Evolutionary conservation across 768 basidiomycete species (phyloP).

Genomic region (Holtermanniella nyarrowii): DNA sequence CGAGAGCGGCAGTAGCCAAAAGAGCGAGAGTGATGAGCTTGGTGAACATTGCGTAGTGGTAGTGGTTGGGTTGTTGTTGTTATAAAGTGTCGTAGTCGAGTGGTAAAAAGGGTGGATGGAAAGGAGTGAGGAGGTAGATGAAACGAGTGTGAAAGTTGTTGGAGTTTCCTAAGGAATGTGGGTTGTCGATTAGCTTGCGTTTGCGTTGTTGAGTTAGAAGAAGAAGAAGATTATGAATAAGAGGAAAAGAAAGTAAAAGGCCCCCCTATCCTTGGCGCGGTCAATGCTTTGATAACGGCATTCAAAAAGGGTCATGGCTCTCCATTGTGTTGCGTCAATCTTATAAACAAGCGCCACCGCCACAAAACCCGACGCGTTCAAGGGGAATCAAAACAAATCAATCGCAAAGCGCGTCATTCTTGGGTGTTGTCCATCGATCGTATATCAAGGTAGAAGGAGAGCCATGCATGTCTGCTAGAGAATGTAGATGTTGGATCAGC

Average conservation of each 20-base stretch:
- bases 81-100: neutral
- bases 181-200: neutral
- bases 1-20: constrained; percentile 25
- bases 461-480: too few relatives aligned
- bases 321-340: too few relatives aligned
- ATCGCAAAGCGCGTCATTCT: too few relatives aligned
- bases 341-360: too few relatives aligned
- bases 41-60: constrained; percentile 16
- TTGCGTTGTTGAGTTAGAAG: neutral
- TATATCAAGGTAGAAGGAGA: too few relatives aligned
- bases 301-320: too few relatives aligned
- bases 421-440: too few relatives aligned
- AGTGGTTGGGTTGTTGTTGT: constrained; percentile 1
- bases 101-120: neutral
- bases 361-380: too few relatives aligned
- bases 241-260: neutral
- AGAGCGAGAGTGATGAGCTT: constrained; percentile 16
- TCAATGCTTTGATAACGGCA: too few relatives aligned
- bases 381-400: too few relatives aligned
- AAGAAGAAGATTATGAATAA: neutral
- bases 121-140: neutral
- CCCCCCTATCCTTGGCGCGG: too few relatives aligned
- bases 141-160: constrained; percentile 1
- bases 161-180: neutral
- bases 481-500: too few relatives aligned